These are phyloP conservation scores for Pseudocercospora crystallina DNA, from an alignment of 2,329 filamentous ascomycete species.

Conservation along the genomic window DNA sequence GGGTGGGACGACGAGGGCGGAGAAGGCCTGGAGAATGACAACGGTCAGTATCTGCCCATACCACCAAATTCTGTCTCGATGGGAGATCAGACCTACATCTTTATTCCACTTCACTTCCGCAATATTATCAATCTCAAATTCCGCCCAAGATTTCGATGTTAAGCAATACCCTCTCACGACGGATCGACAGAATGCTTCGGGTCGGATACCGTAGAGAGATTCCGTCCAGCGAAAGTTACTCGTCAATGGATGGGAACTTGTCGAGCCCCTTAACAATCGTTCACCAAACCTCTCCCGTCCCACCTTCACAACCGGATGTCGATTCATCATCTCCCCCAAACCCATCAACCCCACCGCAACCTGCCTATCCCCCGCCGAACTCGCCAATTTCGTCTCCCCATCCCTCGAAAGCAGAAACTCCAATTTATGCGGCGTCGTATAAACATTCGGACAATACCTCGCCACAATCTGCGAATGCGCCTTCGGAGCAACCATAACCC, in stretches of 20 bases:
- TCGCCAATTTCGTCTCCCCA: conserved; percentile 8
- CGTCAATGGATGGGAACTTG: too few relatives aligned
- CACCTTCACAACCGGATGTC: conserved; percentile 9
- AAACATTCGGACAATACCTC: conserved; percentile 15
- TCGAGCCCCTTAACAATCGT: not conserved
- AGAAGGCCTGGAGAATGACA: conserved; percentile 9
- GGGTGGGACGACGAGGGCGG: conserved; percentile 18
- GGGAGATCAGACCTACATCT: not conserved
- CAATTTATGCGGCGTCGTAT: conserved; percentile 15
- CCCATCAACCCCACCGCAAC: conserved; percentile 7
- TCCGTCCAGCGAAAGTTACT: conserved; percentile 16
- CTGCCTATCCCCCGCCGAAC: conserved; percentile 1
- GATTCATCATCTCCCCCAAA: conserved; percentile 8
- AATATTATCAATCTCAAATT: conserved; percentile 21
- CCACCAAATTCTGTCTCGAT: too few relatives aligned
- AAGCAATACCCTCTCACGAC: conserved; percentile 18
- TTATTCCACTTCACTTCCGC: conserved; percentile 17
- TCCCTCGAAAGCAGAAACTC: conserved; percentile 17
- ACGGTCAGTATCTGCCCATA: too few relatives aligned
- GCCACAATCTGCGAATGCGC: conserved; percentile 14
- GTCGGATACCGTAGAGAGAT: conserved; percentile 11
- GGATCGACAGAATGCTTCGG: conserved; percentile 19
- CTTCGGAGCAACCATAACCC: conserved; percentile 16
- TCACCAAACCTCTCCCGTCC: conserved; percentile 1
- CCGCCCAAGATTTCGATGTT: conserved; percentile 19